Conservation (phyloP, 129 eudicot species). For the Lonicera japonica region DNA sequence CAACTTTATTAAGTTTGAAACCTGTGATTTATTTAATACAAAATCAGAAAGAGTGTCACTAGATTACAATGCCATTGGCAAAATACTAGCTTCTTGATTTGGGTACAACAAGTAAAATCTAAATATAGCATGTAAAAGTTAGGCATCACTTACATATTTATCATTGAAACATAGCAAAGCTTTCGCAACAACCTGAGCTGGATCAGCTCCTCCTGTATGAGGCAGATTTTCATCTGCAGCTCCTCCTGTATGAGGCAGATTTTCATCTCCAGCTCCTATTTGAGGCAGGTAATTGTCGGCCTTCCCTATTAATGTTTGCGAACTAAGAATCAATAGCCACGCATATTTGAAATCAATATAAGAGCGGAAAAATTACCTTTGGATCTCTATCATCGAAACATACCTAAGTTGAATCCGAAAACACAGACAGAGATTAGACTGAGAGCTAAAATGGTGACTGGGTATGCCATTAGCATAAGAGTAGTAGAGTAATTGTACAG, state of each 20-base stretch:
- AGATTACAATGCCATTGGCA: too few relatives aligned
- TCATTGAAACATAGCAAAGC: conserved; percentile 58
- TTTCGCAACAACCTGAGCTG: conserved; percentile 38
- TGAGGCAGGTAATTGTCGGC: conserved; percentile 28
- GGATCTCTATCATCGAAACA: not conserved
- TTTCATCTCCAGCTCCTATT: conserved; percentile 13
- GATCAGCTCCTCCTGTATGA: conserved; percentile 29
- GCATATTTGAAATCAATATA: not conserved
- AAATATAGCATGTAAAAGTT: not conserved
- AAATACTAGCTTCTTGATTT: too few relatives aligned
- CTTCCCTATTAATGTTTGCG: conserved; percentile 23
- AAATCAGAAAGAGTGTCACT: too few relatives aligned
- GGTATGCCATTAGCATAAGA: conserved; percentile 43
- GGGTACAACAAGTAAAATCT: not conserved
- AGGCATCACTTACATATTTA: conserved; percentile 36
- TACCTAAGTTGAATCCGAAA: conserved; percentile 35
- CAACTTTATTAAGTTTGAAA: too few relatives aligned
- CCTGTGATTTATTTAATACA: too few relatives aligned
- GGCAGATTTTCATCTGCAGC: conserved; percentile 21
- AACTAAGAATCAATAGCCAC: not conserved
- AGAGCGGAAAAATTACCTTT: conserved; percentile 1
- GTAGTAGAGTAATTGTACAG: not conserved
- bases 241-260: too few relatives aligned
- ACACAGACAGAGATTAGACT: conserved; percentile 21
- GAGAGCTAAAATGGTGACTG: conserved; percentile 14